A percentile compares a stretch with the other conserved stretches of the same genome.
Conservation (phyloP, 2,329 filamentous ascomycete species). For the Trichoderma harzianum region DNA sequence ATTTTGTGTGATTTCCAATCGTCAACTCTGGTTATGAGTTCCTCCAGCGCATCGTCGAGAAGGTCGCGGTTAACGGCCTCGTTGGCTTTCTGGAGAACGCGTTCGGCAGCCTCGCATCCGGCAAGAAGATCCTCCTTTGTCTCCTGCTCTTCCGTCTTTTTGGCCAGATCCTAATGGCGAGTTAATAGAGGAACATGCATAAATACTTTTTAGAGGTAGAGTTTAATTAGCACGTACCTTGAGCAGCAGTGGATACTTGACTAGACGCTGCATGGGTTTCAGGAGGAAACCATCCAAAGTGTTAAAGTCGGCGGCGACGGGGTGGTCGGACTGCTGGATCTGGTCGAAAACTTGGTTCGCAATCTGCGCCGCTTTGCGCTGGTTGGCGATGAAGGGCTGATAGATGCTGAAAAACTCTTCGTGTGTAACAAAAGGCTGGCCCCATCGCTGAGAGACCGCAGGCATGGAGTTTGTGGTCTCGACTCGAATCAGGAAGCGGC, state of each 20-base stretch:
- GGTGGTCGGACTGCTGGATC: constrained; percentile 69
- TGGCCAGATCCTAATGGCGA: constrained; percentile 66
- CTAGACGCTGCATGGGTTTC: constrained; percentile 93
- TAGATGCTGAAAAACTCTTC: constrained; percentile 90
- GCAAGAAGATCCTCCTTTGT: constrained; percentile 67
- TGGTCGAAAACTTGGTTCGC: constrained; percentile 85
- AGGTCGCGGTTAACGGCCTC: constrained; percentile 87
- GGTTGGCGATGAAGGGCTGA: constrained; percentile 95
- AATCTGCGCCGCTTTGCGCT: constrained; percentile 83
- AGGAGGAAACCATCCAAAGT: constrained; percentile 88
- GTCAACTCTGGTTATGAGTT: constrained; percentile 78
- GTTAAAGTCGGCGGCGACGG: constrained; percentile 81
- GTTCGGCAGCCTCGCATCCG: constrained; percentile 78
- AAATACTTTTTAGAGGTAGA: constrained; percentile 4
- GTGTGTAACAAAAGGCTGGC: constrained; percentile 80
- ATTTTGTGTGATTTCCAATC: constrained; percentile 96
- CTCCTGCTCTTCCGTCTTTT: constrained; percentile 74
- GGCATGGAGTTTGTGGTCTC: constrained; percentile 90
- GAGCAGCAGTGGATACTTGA: constrained; percentile 89
- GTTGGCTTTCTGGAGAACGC: constrained; percentile 81
- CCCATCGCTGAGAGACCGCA: constrained; percentile 80
- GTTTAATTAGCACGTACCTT: constrained; percentile 52
- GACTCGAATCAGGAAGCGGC: constrained; percentile 89
- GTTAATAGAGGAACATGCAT: neutral
- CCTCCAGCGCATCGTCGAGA: constrained; percentile 76